Base-by-base conservation (phyloP, 2,329 filamentous ascomycete species). In the Fusarium palustre region DNA sequence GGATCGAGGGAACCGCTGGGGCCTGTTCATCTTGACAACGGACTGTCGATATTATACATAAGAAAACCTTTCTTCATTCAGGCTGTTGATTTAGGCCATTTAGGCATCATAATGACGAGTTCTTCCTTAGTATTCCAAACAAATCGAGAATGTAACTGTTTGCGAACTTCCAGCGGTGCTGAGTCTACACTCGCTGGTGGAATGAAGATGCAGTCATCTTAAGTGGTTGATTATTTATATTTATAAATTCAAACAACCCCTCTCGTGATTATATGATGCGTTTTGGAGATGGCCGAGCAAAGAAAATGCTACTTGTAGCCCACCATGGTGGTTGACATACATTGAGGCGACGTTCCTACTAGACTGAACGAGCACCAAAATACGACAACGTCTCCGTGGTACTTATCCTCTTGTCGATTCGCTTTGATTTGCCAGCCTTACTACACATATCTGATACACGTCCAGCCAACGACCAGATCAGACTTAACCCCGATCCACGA, bases 221-320 rank as follows among this genome's bases (percentile, higher is more conserved):
- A 6, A 30, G 24, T 30, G 2, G 7, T 8, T 7, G 3, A 0
- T n/a, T 12, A 8, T 5, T 3, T 11, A 28, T 13, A 6, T 7
- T 20, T 12, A n/a, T 8, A 68, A 55, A 65, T 66, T 68, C 65
- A 68, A 68, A 68, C 3, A 28, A 13, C 5, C 6, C 12, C 12
- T 25, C 3, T 0, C 10, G 7, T 4, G 9, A 20, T 8, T 9
- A 1, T 5, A 6, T 5, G 18, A 31, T 28, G 18, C 1, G 5
- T 2, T 25, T 7, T 15, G 9, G 10, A 10, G 2, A 7, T 7
- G 6, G 13, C n/a, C 3, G 9, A 15, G n/a, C 20, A 36, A 16
- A 48, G 30, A 20, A 22, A 33, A n/a, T 11, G 11, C 20, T 15
- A 13, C 15, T 18, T 18, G 7, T 5, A 48, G 10, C 45, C 13